Evolutionary conservation across 306 rosid genomes (phyloP), one percentile per base, ranked within the genome.

Genomic region (Geum urbanum): DNA sequence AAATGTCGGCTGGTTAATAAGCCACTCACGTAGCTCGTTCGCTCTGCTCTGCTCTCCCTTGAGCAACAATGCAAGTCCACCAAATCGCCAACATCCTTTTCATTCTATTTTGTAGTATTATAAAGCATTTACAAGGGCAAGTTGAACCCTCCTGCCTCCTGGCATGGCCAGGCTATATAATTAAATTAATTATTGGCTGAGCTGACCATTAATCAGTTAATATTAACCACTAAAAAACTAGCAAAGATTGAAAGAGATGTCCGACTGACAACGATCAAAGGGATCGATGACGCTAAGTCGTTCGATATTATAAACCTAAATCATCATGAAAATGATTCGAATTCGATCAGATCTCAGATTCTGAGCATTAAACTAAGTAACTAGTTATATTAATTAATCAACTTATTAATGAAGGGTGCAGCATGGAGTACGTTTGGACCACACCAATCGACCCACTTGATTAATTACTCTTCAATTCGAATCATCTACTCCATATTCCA

Each of bases 1-100:
- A 9, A 12, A 46, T 66, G 76, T 71, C 76, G 55, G 76, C 80
- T 45, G 44, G 40, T 57, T 57, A 12, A 57, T 57, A 22, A 24
- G n/a, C 12, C 37, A 0, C 37, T 32, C 37, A 32, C 37, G 37
- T 32, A 32, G 37, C 37, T 32, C 37, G 37, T 1, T 32, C 37
- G 37, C 37, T 32, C 37, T 32, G 37, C 37, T 32, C 37, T 32
- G 37, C 37, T 32, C 3, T 32, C 39, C 39, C 11, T 56, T 2
- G 24, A 4, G 61, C 7, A 56, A 24, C 62, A 56, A 24, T 56
- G 62, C 40, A 56, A 56, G 16, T 24, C 62, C 62, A 56, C 8
- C n/a, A 16, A 56, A 56, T 56, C 24, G 40, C 39, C 62, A 56
- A 22, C 40, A 2, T 58, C 13, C n/a, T 14, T 9, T 5, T 5